Base-by-base conservation (phyloP, 129 eudicot species). In the Centrapalus pauciflorus region DNA sequence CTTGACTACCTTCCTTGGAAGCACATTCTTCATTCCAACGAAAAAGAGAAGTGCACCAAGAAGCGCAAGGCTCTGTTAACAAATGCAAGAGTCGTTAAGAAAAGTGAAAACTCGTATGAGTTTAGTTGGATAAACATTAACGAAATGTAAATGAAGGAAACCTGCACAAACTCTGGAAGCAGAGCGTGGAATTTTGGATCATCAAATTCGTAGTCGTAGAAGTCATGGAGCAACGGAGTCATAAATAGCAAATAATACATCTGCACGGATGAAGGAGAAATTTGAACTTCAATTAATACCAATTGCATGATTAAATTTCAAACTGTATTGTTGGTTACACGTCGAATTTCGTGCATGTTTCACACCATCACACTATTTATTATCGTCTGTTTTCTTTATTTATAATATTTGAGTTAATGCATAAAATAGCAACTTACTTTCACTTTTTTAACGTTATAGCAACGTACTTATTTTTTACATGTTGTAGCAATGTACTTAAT, bases 1-100 rank as follows among this genome's bases (percentile, higher is more conserved):
- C 84, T 77, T 91, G 14, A 62, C 59, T 60, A 74, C 84, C 67
- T 70, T 84, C 73, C 96, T 80, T 11, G 80, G 70, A 62, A 83
- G 71, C 43, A 85, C 83, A 50, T 70, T 82, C 88, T 91, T 91
- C 97, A 91, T 91, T 57, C 94, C 97, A 29, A 87, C 45, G 66
- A 82, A 90, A 52, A 73, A 87, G 2, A 90, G 54, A 85, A 90
- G 82, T 23, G 97, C 97, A 0, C 97, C 97, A 8, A 87, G 51
- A 3, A 78, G 72, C 29, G 97, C 89, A 67, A 84, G 16, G 49
- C 69, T 48, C 97, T 90, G 85, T 69, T 50, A 61, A 69, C 63
- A 72, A 65, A 56, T 19, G 3, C 48, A 21, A 0, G 21, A 55
- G 1, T 0, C 26, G 30, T 63, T 50, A 25, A 51, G 17, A 45